These are phyloP conservation scores for Leucogyrophana mollusca DNA, from an alignment of 768 basidiomycete species.

Conservation along the genomic window DNA sequence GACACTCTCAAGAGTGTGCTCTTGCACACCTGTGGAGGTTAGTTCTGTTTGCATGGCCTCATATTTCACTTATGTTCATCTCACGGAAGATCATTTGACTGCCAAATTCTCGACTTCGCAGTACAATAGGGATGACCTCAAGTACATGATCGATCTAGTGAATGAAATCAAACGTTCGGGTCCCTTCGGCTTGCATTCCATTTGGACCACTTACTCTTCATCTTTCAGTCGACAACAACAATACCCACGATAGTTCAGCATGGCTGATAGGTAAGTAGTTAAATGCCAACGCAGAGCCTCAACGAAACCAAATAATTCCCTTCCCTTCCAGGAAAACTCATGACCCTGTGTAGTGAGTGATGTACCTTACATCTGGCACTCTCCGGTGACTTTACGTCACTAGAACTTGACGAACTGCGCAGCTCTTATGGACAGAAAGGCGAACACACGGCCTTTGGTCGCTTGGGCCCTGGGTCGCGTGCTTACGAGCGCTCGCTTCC, in stretches of 20 bases:
- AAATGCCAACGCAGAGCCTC: no score
- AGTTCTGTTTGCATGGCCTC: background rate
- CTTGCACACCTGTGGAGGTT: constrained; percentile 30
- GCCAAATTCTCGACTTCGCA: constrained; percentile 33
- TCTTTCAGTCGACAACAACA: constrained; percentile 9
- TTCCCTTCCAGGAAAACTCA: constrained; percentile 26
- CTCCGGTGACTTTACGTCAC: background rate
- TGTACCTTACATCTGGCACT: background rate
- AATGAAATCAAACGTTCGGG: constrained; percentile 25
- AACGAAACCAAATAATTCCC: no score
- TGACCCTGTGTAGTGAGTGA: constrained; percentile 27
- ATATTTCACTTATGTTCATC: background rate
- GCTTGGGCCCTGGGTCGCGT: constrained; percentile 5
- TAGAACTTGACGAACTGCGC: constrained; percentile 24
- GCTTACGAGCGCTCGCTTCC: constrained; percentile 20
- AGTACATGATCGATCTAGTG: constrained; percentile 25
- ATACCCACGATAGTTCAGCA: constrained; percentile 12
- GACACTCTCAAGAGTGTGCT: constrained; percentile 19
- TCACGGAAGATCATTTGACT: constrained; percentile 22
- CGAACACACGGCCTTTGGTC: constrained; percentile 30
- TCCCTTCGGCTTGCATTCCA: background rate
- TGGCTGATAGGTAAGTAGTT: constrained; percentile 24
- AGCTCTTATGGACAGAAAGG: constrained; percentile 30
- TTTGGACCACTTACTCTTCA: background rate
- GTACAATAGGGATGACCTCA: constrained; percentile 17